A percentile compares a stretch with the other conserved stretches of the same genome.
Evolutionary conservation across 2,329 filamentous ascomycete species (phyloP).

Genomic region (Pseudocercospora fuligena): DNA sequence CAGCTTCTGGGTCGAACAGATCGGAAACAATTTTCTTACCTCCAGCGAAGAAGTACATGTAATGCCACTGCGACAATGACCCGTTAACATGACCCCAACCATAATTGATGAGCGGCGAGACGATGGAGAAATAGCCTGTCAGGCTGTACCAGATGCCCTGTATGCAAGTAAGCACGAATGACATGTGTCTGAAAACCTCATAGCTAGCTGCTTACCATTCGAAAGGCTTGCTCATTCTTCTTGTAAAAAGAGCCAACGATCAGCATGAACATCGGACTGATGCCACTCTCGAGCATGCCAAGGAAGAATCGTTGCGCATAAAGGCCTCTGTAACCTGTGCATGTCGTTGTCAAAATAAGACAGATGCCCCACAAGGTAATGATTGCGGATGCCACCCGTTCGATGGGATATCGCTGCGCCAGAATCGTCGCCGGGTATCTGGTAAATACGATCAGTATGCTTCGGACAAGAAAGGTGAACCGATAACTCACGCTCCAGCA

Average conservation of each 20-base stretch:
- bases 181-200: neutral
- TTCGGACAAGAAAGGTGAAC: neutral
- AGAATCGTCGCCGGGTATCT: constrained; percentile 49
- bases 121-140: constrained; percentile 52
- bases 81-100: constrained; percentile 52
- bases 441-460: neutral
- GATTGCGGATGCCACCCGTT: constrained; percentile 49
- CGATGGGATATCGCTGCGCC: constrained; percentile 54
- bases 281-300: constrained; percentile 60
- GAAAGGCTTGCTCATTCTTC: constrained; percentile 37
- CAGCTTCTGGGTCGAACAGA: neutral
- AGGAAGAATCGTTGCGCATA: constrained; percentile 60
- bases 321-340: constrained; percentile 45
- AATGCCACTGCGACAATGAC: constrained; percentile 15
- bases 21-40: neutral
- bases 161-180: neutral
- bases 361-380: constrained; percentile 47
- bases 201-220: constrained; percentile 23
- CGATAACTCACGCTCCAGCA: constrained; percentile 39
- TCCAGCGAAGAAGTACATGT: constrained; percentile 48
- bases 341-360: constrained; percentile 45
- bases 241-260: constrained; percentile 31
- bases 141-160: constrained; percentile 39
- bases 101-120: constrained; percentile 56
- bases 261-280: constrained; percentile 26